Base-by-base conservation (phyloP, 495 filamentous ascomycete species). In the Xylaria acuta region DNA sequence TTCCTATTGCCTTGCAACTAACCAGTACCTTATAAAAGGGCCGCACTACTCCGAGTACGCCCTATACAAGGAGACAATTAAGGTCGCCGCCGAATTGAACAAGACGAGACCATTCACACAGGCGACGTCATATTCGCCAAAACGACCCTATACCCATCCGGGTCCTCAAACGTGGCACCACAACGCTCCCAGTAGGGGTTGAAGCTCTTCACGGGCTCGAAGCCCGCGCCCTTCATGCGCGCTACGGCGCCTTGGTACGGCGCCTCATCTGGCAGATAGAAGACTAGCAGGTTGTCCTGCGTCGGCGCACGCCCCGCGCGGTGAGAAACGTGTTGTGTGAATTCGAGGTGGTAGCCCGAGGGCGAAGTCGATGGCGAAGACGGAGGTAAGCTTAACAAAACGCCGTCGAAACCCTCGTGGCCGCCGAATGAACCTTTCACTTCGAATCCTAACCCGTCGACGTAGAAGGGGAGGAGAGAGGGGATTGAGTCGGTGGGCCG, bases 151-250 rank as follows among this genome's bases (percentile, higher is more conserved):
- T 80, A 82, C 11, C 80, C 80, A 56, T 82, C 80, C 0, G 76
- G 54, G 43, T 82, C 80, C 62, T 82, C 80, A 71, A 76, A 81
- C n/a, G 80, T 78, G 70, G 75, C 77, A 43, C 80, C 80, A 53
- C 71, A 75, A 2, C 74, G 73, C 56, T 81, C 75, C 78, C 80
- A 82, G 58, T 80, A 82, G 0, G 79, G 79, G 41, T 81, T 81
- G 58, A 78, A 78, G 64, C 77, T 81, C 41, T 45, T 27, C 34
- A 80, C 76, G 1, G 75, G 32, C 5, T 54, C 20, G 36, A 78
- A 78, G 1, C 79, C 79, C 40, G 51, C 54, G 16, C 22, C 34
- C 41, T 74, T 71, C 75, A 82, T 80, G 40, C 69, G 73, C 60
- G 63, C 62, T 25, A 80, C 72, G 34, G 78, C 79, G 22, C 45